Conservation (phyloP, 306 rosid species). For the Echinosophora koreensis region DNA sequence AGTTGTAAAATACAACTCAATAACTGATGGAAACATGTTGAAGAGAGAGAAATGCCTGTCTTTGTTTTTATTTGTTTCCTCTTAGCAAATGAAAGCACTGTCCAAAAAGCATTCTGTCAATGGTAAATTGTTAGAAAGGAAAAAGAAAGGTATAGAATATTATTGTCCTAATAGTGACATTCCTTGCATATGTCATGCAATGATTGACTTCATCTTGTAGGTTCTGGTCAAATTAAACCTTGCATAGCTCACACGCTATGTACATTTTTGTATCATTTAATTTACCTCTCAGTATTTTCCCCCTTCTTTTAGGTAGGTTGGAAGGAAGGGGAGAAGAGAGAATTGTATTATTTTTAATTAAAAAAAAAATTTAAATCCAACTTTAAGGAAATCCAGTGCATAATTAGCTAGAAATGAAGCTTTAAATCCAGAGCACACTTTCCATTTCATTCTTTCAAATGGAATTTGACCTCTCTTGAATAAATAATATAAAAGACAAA, state of each 20-base stretch:
- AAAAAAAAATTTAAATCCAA: background rate
- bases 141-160: conserved; percentile 45
- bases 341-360: background rate
- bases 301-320: conserved; percentile 10
- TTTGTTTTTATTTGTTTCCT: conserved; percentile 46
- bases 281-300: conserved; percentile 8
- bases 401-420: conserved; percentile 42
- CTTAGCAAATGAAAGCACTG: conserved; percentile 44
- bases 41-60: conserved; percentile 49
- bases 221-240: conserved; percentile 48
- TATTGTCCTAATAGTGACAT: conserved; percentile 44
- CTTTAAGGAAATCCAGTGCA: conserved; percentile 39
- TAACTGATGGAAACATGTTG: conserved; percentile 44
- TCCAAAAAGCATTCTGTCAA: conserved; percentile 46
- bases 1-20: conserved; percentile 48
- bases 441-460: conserved; percentile 9
- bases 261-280: conserved; percentile 32
- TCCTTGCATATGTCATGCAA: conserved; percentile 49
- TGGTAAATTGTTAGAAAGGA: conserved; percentile 42
- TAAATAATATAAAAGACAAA: conserved; percentile 5
- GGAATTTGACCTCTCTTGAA: conserved; percentile 12
- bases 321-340: background rate
- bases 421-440: conserved; percentile 36
- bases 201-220: conserved; percentile 53
- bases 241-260: conserved; percentile 46